phyloP scores from a whole-genome alignment of 495 filamentous ascomycete genomes.

The Xylaria acuta region DNA sequence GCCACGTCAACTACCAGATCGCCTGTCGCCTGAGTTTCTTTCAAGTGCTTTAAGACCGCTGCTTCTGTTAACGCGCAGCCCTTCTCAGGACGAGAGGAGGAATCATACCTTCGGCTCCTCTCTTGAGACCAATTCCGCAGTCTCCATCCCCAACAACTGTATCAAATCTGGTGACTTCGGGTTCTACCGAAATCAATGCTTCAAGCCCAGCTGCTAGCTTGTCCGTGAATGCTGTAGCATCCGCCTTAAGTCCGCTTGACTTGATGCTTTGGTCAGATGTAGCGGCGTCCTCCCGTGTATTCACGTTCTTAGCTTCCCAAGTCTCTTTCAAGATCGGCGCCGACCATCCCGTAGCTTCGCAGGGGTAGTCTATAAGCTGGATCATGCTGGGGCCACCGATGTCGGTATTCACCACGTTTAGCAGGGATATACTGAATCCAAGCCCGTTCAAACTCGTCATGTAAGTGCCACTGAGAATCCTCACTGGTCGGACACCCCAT shows the following conservation, averaged over 20 bases:
- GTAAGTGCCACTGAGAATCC: constrained; percentile 69
- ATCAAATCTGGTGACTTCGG: constrained; percentile 86
- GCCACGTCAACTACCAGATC: constrained; percentile 77
- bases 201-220: constrained; percentile 72
- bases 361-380: constrained; percentile 83
- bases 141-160: constrained; percentile 95
- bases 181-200: constrained; percentile 76
- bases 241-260: constrained; percentile 74
- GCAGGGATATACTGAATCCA: constrained; percentile 86
- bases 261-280: constrained; percentile 55
- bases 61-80: constrained; percentile 15
- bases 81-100: background rate
- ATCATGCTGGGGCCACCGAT: constrained; percentile 82
- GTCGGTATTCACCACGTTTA: constrained; percentile 82
- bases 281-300: constrained; percentile 48
- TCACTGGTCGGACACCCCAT: constrained; percentile 75
- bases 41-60: constrained; percentile 74
- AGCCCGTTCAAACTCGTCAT: constrained; percentile 93
- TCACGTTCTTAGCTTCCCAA: constrained; percentile 60
- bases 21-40: constrained; percentile 59
- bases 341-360: constrained; percentile 85
- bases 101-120: constrained; percentile 79
- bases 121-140: constrained; percentile 88
- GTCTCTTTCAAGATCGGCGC: constrained; percentile 69
- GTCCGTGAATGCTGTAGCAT: constrained; percentile 62